phyloP scores from a whole-genome alignment of 2,329 filamentous ascomycete species.

The Ramularia endophylla region DNA sequence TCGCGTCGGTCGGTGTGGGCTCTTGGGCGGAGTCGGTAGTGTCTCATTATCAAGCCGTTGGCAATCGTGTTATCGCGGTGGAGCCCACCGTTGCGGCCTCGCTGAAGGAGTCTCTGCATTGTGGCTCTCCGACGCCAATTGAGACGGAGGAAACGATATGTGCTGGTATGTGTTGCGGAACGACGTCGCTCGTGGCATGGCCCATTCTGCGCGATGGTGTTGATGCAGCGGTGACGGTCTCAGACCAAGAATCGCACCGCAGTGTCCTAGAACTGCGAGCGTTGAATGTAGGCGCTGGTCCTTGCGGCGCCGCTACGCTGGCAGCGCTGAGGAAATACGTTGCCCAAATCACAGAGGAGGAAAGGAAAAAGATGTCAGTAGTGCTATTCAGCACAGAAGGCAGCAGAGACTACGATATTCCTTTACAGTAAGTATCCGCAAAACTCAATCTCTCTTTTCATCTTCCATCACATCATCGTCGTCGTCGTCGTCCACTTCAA shows the following conservation, averaged over 20 bases:
- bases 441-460: too few relatives aligned
- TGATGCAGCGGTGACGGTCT: slow-evolving; percentile 55
- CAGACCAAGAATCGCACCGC: slow-evolving; percentile 56
- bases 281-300: slow-evolving; percentile 48
- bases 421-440: slow-evolving; percentile 2
- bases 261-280: slow-evolving; percentile 50
- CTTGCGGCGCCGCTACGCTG: slow-evolving; percentile 57
- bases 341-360: slow-evolving; percentile 34
- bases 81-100: slow-evolving; percentile 63
- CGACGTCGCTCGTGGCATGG: slow-evolving; percentile 61
- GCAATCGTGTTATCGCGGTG: slow-evolving; percentile 53
- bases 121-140: slow-evolving; percentile 45
- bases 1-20: slow-evolving; percentile 67
- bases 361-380: slow-evolving; percentile 47
- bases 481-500: too few relatives aligned
- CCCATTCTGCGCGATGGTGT: slow-evolving; percentile 52
- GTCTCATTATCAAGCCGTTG: slow-evolving; percentile 53
- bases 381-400: slow-evolving; percentile 65
- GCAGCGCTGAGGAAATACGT: slow-evolving; percentile 50
- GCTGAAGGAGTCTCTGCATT: slow-evolving; percentile 49
- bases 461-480: too few relatives aligned
- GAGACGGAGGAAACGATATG: slow-evolving; percentile 61
- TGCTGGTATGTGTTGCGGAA: slow-evolving; percentile 68
- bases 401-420: slow-evolving; percentile 44
- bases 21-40: slow-evolving; percentile 66